Evolutionary conservation across 2,329 filamentous ascomycete genomes (phyloP).

Genomic region (Pseudogymnoascus sp.): DNA sequence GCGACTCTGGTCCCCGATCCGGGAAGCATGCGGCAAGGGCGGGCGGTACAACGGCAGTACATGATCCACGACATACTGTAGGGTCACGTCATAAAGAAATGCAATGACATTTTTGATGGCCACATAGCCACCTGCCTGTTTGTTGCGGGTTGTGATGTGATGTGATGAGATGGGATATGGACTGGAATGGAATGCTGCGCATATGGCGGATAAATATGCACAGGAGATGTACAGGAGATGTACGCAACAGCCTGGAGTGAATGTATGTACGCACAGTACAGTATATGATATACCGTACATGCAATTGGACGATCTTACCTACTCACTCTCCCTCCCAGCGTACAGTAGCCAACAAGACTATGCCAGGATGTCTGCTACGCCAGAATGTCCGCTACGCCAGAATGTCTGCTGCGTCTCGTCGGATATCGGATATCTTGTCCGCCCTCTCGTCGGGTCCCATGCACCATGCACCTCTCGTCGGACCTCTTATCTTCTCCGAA

Average conservation of each 20-base stretch:
- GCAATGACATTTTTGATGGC: background rate
- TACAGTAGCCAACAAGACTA: background rate
- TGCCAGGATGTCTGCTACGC: background rate
- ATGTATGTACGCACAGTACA: background rate
- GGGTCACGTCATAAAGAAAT: background rate
- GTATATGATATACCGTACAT: background rate
- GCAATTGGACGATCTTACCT: background rate
- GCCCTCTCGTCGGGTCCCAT: no score
- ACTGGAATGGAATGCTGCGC: background rate
- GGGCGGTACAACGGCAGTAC: background rate
- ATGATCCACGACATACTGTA: background rate
- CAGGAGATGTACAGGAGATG: background rate
- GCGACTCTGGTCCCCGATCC: background rate
- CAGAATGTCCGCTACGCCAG: background rate
- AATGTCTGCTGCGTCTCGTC: background rate
- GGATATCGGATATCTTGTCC: background rate
- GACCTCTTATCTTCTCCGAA: background rate
- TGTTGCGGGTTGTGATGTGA: background rate
- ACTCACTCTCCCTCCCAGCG: background rate
- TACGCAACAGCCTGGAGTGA: background rate
- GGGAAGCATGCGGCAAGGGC: background rate
- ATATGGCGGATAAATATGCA: background rate
- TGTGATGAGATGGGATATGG: background rate
- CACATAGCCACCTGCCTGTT: background rate
- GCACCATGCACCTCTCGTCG: background rate